Evolutionary conservation across 2,329 filamentous ascomycete genomes (phyloP).

Genomic region (Monosporascus sp.): DNA sequence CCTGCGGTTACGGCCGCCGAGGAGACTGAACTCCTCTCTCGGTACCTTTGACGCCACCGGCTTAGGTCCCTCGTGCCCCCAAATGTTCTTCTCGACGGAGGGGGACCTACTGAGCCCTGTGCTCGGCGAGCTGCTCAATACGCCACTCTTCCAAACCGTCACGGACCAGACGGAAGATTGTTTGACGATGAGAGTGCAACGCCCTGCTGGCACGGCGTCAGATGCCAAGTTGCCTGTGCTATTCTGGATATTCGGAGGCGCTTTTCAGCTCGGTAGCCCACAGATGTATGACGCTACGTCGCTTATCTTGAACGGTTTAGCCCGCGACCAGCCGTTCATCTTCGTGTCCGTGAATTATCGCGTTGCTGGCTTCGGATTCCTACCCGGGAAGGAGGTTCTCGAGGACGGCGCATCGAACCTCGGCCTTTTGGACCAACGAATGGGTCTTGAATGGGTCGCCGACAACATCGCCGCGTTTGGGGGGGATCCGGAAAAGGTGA

Average conservation of each 20-base stretch:
- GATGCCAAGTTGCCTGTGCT: slow-evolving; percentile 58
- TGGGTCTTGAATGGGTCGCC: slow-evolving; percentile 69
- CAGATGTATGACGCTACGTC: slow-evolving; percentile 46
- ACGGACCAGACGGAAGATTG: slow-evolving; percentile 59
- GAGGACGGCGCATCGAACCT: slow-evolving; percentile 64
- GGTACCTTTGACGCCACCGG: slow-evolving; percentile 59
- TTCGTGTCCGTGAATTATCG: slow-evolving; percentile 78
- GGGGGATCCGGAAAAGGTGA: slow-evolving; percentile 72
- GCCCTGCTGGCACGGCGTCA: slow-evolving; percentile 50
- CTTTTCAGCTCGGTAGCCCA: slow-evolving; percentile 47
- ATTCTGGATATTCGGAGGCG: slow-evolving; percentile 68
- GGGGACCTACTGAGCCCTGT: slow-evolving; percentile 33
- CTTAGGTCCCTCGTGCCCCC: slow-evolving; percentile 60
- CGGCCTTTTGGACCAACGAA: slow-evolving; percentile 66
- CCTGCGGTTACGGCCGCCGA: slow-evolving; percentile 65
- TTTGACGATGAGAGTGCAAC: slow-evolving; percentile 54
- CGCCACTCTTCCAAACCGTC: slow-evolving; percentile 52
- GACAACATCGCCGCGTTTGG: slow-evolving; percentile 75
- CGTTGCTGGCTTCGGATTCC: slow-evolving; percentile 67
- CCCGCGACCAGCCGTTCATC: slow-evolving; percentile 58
- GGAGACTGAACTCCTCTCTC: slow-evolving; percentile 47
- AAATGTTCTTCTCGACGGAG: slow-evolving; percentile 55
- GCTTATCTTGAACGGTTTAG: slow-evolving; percentile 40
- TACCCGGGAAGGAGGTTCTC: slow-evolving; percentile 63
- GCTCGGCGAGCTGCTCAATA: slow-evolving; percentile 45